A percentile compares a stretch with the other conserved stretches of the same genome.
phyloP scores from a whole-genome alignment of 306 rosid species.

The Pyrus pyrifolia region DNA sequence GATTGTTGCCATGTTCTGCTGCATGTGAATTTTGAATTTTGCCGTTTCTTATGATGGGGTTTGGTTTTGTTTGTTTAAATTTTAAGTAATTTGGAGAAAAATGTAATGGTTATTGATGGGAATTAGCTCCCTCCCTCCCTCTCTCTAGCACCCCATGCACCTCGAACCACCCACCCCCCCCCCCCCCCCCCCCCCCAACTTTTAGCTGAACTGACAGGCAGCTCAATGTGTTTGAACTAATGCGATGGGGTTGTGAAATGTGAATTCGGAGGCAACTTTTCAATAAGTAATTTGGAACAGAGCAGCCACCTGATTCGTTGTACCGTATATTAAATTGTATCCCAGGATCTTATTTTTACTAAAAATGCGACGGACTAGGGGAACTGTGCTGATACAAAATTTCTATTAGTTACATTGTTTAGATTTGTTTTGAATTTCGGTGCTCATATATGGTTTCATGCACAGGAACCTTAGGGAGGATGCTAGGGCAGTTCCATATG shows the following conservation, averaged over 20 bases:
- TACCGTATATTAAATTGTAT: background rate
- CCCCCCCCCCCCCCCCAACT: background rate
- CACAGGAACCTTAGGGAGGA: slow-evolving; percentile 80
- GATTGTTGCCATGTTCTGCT: background rate
- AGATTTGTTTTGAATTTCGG: background rate
- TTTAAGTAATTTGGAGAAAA: background rate
- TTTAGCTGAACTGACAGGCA: background rate
- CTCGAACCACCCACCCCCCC: too few species aligned
- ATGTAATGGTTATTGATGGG: background rate
- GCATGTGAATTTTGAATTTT: background rate
- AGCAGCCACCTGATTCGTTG: background rate
- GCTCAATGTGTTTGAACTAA: background rate
- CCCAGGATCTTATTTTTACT: background rate
- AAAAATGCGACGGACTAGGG: background rate
- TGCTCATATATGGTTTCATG: slow-evolving; percentile 11
- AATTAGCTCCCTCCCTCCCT: background rate
- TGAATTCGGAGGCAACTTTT: background rate
- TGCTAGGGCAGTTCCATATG: slow-evolving; percentile 28
- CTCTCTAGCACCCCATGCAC: too few species aligned
- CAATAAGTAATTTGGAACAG: background rate
- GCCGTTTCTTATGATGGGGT: background rate
- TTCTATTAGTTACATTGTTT: background rate
- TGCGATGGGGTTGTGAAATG: background rate
- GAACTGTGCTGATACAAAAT: background rate
- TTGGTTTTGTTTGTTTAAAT: background rate